Conservation (phyloP, 2,329 filamentous ascomycete genomes). For the Colletotrichum lupini region DNA sequence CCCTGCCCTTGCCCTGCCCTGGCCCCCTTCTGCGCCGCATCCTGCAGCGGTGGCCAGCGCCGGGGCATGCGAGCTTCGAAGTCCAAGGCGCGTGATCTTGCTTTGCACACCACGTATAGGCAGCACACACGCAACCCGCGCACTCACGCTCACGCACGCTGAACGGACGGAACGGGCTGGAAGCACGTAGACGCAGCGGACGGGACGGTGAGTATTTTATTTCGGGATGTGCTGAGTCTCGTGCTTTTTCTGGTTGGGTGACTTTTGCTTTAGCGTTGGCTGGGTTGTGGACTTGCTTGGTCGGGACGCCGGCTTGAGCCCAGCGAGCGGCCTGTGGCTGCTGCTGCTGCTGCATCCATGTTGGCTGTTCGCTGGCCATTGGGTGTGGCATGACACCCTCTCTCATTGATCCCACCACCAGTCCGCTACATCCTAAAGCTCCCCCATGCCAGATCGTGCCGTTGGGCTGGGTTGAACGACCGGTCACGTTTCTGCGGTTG, state of each 20-base stretch:
- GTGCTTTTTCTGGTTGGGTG: background rate
- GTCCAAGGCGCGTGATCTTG: background rate
- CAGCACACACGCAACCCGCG: background rate
- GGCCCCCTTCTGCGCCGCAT: background rate
- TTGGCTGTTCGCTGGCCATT: background rate
- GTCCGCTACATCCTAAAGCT: background rate
- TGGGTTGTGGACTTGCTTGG: background rate
- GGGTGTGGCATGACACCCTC: background rate
- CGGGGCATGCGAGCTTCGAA: background rate
- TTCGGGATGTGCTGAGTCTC: background rate
- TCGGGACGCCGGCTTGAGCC: background rate
- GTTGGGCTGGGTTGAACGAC: constrained; percentile 6
- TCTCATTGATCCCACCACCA: background rate
- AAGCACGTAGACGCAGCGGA: background rate
- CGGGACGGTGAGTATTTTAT: background rate
- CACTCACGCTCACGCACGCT: constrained; percentile 1
- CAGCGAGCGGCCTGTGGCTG: background rate
- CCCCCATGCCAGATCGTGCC: constrained; percentile 8
- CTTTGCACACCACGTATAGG: background rate
- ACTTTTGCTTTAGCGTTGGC: background rate
- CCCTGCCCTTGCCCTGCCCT: background rate
- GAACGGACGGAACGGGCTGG: background rate
- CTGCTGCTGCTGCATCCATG: background rate
- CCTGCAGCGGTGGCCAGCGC: background rate
- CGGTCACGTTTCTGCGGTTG: background rate